Conservation (phyloP, 305 asterid genomes). For the Vinca major region DNA sequence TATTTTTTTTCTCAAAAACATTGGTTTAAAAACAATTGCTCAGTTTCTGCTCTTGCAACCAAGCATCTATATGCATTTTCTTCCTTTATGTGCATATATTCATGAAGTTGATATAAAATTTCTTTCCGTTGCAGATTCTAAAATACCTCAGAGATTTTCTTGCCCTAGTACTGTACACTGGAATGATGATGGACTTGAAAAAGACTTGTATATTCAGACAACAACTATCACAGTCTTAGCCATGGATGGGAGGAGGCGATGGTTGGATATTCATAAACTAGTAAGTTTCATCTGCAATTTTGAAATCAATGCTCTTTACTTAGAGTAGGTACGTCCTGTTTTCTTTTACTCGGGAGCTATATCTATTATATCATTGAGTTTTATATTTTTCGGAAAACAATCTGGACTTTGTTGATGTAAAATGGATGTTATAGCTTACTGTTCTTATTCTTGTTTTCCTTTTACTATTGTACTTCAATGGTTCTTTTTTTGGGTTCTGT, state of each 20-base stretch:
- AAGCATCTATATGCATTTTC: neutral
- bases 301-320: neutral
- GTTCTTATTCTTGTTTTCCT: neutral
- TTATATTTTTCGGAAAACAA: neutral
- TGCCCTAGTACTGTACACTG: slow-evolving; percentile 67
- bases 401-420: neutral
- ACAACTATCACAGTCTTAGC: slow-evolving; percentile 75
- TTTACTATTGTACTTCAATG: slow-evolving; percentile 4
- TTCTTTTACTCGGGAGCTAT: neutral
- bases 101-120: slow-evolving; percentile 4
- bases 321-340: neutral
- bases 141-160: slow-evolving; percentile 28
- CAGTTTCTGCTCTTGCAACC: slow-evolving; percentile 3
- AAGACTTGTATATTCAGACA: slow-evolving; percentile 70
- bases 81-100: neutral
- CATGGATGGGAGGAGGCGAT: slow-evolving; percentile 97
- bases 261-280: slow-evolving; percentile 94
- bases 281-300: slow-evolving; percentile 42
- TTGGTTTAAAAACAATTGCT: neutral
- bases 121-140: slow-evolving; percentile 38
- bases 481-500: neutral
- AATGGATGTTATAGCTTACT: neutral
- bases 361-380: neutral
- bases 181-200: slow-evolving; percentile 85
- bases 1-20: too few relatives aligned